Evolutionary conservation across 208 protist species (phyloP), one percentile per base, ranked within the genome.

Genomic region (Angomonas deanei): DNA sequence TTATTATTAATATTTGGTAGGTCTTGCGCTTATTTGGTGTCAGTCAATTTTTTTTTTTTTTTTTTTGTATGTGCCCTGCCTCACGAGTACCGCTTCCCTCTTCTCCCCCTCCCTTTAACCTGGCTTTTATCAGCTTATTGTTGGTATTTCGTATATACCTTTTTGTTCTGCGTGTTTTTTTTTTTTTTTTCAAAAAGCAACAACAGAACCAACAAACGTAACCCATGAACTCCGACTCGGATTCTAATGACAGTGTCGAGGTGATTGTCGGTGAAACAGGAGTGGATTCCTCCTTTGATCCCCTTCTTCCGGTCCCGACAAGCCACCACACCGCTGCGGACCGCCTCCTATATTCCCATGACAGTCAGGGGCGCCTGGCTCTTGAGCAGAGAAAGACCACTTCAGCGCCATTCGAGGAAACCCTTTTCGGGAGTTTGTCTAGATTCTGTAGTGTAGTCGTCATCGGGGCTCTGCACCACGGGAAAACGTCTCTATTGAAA

Each of bases 401-500:
- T n/a, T n/a, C n/a, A n/a, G n/a, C n/a, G n/a, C n/a, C n/a, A n/a
- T n/a, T n/a, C n/a, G n/a, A n/a, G n/a, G 60, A 70, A 65, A 31
- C 68, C 72, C 30, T 62, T 55, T 36, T 55, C 56, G 10, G 30
- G 28, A 27, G 47, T 21, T 86, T 96, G 8, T 60, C 82, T 10
- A 76, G 96, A 3, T 84, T 98, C 48, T 81, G 97, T 61, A 99
- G 97, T 70, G 78, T 99, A 10, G 91, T 75, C 15, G 28, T 99
- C 21, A 70, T 97, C 28, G 98, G 98, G 10, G 68, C 94, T 23
- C 68, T 99, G 31, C 96, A 99, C 58, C 96, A 98, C 70, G 98
- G 98, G 58, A 99, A 99, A 80, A 99, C 98, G 1, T 86, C 90
- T 0, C 68, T 99, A 24, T 72, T 99, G 53, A 88, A 98, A 61